A percentile compares a stretch with the other conserved stretches of the same genome.
phyloP scores from a whole-genome alignment of 305 asterid genomes.

The Petunia hybrid region DNA sequence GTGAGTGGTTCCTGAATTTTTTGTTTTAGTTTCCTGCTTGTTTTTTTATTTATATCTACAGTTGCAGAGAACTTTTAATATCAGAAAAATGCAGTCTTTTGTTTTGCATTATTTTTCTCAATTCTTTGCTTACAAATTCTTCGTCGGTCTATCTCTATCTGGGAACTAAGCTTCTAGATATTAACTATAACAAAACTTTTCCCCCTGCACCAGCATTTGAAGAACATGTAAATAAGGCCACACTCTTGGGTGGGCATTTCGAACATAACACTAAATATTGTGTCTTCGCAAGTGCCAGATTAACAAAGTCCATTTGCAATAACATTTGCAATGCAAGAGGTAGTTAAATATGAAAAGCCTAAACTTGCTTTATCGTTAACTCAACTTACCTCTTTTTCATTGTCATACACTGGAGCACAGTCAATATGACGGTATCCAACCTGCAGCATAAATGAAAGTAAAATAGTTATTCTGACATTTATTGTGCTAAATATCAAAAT shows the following conservation, averaged over 20 bases:
- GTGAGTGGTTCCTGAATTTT: too few species aligned
- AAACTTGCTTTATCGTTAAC: neutral
- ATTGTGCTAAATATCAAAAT: neutral
- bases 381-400: conserved; percentile 46
- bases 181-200: neutral
- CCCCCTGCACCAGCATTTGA: neutral
- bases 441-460: conserved; percentile 18
- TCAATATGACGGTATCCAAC: conserved; percentile 51
- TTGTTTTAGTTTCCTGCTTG: too few species aligned
- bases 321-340: neutral
- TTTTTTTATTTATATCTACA: too few species aligned
- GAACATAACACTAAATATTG: neutral
- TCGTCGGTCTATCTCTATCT: neutral
- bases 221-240: neutral
- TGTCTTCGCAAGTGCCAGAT: neutral
- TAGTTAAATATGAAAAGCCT: neutral
- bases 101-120: too few species aligned
- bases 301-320: neutral
- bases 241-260: neutral
- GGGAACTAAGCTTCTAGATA: neutral
- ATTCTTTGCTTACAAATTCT: too few species aligned
- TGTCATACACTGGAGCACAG: conserved; percentile 43
- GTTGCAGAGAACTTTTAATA: too few species aligned
- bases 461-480: neutral
- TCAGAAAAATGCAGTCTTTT: too few species aligned